Evolutionary conservation across 805 yeast genomes (phyloP).

Genomic region (Barnettozyma vustinii): DNA sequence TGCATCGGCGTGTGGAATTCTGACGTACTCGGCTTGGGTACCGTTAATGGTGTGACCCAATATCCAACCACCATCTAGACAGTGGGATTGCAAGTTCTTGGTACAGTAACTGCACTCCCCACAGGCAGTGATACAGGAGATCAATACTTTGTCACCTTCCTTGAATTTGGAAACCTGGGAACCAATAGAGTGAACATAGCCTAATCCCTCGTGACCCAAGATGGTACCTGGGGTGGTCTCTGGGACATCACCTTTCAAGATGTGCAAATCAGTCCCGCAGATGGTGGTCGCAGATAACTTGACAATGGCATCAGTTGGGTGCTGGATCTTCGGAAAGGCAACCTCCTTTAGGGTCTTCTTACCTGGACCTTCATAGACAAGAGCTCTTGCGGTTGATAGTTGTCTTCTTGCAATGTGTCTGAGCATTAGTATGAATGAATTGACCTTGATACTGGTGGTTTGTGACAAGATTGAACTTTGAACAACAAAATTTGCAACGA

Average conservation of each 20-base stretch:
- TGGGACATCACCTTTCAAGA: conserved; percentile 57
- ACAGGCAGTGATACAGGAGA: conserved; percentile 63
- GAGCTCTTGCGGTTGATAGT: conserved; percentile 29
- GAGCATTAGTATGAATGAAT: background rate
- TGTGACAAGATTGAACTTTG: too few relatives aligned
- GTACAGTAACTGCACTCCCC: conserved; percentile 52
- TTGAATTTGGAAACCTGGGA: conserved; percentile 42
- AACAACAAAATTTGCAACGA: too few relatives aligned
- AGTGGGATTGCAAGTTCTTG: conserved; percentile 54
- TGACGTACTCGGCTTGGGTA: conserved; percentile 57
- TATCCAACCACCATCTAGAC: conserved; percentile 51
- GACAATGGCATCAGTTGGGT: conserved; percentile 53
- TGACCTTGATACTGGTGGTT: background rate
- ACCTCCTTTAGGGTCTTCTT: conserved; percentile 32
- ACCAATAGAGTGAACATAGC: conserved; percentile 47
- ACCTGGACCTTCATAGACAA: conserved; percentile 40
- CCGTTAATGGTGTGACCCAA: conserved; percentile 59
- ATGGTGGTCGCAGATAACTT: conserved; percentile 54
- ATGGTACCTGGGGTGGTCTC: conserved; percentile 42
- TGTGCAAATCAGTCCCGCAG: conserved; percentile 62
- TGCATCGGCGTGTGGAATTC: conserved; percentile 45
- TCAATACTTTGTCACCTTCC: conserved; percentile 53
- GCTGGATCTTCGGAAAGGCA: conserved; percentile 37
- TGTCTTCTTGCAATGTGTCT: background rate
- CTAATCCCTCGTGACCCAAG: conserved; percentile 63